These are phyloP conservation scores for Hyphopichia burtonii DNA, from an alignment of 1,139 yeast genomes.

Conservation along the genomic window DNA sequence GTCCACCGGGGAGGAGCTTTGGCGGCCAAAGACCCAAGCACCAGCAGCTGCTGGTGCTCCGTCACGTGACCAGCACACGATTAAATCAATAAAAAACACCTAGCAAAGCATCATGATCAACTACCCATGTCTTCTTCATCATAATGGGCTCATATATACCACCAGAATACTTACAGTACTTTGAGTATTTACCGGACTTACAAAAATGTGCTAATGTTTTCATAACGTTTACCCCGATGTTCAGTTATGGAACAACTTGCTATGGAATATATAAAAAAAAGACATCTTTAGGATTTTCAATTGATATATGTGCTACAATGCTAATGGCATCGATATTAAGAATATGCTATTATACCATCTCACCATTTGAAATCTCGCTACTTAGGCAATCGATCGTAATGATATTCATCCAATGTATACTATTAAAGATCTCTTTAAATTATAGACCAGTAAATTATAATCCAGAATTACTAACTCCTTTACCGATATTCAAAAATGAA, in stretches of 20 bases:
- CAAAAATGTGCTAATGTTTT: slow-evolving; percentile 41
- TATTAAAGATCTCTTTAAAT: slow-evolving; percentile 60
- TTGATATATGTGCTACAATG: slow-evolving; percentile 92
- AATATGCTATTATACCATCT: slow-evolving; percentile 71
- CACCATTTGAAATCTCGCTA: slow-evolving; percentile 76
- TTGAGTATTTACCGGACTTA: slow-evolving; percentile 44
- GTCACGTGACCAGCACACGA: too few species aligned
- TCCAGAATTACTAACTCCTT: slow-evolving; percentile 38
- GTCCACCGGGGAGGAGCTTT: too few species aligned
- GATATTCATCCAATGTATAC: slow-evolving; percentile 68
- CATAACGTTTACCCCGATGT: slow-evolving; percentile 73
- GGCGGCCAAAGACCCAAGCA: too few species aligned
- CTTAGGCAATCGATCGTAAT: slow-evolving; percentile 75
- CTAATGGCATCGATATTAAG: slow-evolving; percentile 71
- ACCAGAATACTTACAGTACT: slow-evolving; percentile 2
- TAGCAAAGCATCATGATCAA: too few species aligned
- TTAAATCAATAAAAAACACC: too few species aligned
- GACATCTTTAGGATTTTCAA: slow-evolving; percentile 75
- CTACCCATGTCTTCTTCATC: too few species aligned
- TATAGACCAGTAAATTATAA: slow-evolving; percentile 51
- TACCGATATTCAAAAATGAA: slow-evolving; percentile 31
- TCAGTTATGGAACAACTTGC: slow-evolving; percentile 84
- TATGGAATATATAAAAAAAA: slow-evolving; percentile 60
- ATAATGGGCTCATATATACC: slow-evolving; percentile 4
- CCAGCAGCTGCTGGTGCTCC: too few species aligned